Conservation (phyloP, 2,329 filamentous ascomycete genomes). For the Clathrospora elynae region DNA sequence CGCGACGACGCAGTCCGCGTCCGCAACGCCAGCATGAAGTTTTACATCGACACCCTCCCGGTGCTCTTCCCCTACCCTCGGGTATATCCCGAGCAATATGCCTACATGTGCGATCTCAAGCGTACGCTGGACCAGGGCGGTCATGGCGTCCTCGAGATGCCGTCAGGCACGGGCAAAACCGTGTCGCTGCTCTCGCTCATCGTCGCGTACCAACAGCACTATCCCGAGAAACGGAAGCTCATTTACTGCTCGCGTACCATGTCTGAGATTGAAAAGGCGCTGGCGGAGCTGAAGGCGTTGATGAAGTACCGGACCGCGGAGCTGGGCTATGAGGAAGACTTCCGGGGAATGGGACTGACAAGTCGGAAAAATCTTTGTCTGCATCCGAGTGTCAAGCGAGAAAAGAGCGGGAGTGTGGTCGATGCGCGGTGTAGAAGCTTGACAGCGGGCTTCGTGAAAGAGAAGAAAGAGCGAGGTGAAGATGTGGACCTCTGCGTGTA, state of each 20-base stretch:
- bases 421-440: slow-evolving; percentile 95
- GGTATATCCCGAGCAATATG: slow-evolving; percentile 66
- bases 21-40: slow-evolving; percentile 66
- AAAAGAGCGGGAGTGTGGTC: slow-evolving; percentile 92
- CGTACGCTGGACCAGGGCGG: slow-evolving; percentile 90
- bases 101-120: slow-evolving; percentile 84
- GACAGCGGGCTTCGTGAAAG: slow-evolving; percentile 95
- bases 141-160: slow-evolving; percentile 98
- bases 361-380: slow-evolving; percentile 97
- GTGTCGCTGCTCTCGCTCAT: slow-evolving; percentile 94
- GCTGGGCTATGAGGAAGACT: slow-evolving; percentile 90
- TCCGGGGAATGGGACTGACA: slow-evolving; percentile 86
- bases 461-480: slow-evolving; percentile 95
- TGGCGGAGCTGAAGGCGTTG: slow-evolving; percentile 85
- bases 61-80: slow-evolving; percentile 76
- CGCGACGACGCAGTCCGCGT: slow-evolving; percentile 28
- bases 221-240: slow-evolving; percentile 90
- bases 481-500: slow-evolving; percentile 94
- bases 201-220: slow-evolving; percentile 92
- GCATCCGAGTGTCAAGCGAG: slow-evolving; percentile 92
- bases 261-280: slow-evolving; percentile 98
- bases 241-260: slow-evolving; percentile 99
- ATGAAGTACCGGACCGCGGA: slow-evolving; percentile 95
- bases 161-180: slow-evolving; percentile 97
- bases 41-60: slow-evolving; percentile 75